phyloP scores from a whole-genome alignment of 495 filamentous ascomycete genomes.

The Penicillium roqueforti region DNA sequence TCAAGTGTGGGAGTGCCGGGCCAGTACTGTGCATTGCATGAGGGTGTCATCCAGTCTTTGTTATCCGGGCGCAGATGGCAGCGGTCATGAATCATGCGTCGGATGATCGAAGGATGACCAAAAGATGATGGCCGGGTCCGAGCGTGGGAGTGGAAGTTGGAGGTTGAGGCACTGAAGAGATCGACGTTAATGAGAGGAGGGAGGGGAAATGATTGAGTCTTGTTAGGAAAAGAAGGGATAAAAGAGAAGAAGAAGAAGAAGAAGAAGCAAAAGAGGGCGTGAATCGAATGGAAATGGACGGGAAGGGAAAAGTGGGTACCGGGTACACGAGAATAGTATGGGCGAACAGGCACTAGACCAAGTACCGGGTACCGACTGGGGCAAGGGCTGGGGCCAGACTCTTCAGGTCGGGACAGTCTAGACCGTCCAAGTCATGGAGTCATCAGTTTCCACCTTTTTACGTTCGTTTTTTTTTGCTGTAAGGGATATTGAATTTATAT shows the following conservation, averaged over 20 bases:
- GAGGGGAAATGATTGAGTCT: slow-evolving; percentile 6
- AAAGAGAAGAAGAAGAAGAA: slow-evolving; percentile 8
- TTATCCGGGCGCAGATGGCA: slow-evolving; percentile 17
- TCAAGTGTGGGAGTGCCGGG: slow-evolving; percentile 25
- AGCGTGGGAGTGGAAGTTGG: background rate
- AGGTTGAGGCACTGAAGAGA: background rate
- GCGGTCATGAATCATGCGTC: slow-evolving; percentile 11
- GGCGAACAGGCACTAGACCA: background rate
- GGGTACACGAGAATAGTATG: slow-evolving; percentile 16
- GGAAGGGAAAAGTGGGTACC: slow-evolving; percentile 12
- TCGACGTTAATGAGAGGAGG: slow-evolving; percentile 5
- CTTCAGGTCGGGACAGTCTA: slow-evolving; percentile 19
- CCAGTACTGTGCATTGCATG: slow-evolving; percentile 38
- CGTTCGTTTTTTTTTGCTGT: background rate
- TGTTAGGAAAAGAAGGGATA: slow-evolving; percentile 11
- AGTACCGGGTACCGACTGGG: slow-evolving; percentile 14
- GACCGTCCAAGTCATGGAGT: slow-evolving; percentile 19
- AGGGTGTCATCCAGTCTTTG: slow-evolving; percentile 33
- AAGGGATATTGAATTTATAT: slow-evolving; percentile 1
- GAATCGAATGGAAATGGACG: slow-evolving; percentile 20
- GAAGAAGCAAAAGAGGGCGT: slow-evolving; percentile 11
- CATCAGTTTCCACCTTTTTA: slow-evolving; percentile 20
- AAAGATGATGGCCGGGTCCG: background rate
- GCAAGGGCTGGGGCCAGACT: slow-evolving; percentile 16
- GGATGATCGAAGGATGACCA: background rate